A percentile compares a stretch with the other conserved stretches of the same genome.
Evolutionary conservation across 768 basidiomycete species (phyloP).

Genomic region (Macrolepiota dolichaula): DNA sequence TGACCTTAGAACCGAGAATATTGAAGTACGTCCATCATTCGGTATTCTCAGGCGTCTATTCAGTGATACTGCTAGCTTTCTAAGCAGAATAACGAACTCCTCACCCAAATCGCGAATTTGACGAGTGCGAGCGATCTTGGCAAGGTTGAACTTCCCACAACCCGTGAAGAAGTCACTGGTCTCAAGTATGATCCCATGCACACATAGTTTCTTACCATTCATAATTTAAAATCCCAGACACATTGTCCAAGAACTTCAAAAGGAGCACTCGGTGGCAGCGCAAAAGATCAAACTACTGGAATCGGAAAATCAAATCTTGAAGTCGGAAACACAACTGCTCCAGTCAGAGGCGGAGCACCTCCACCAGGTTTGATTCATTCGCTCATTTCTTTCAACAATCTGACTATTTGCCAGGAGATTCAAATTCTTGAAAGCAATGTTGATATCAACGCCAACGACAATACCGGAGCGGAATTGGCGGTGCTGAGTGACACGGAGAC

Average conservation of each 20-base stretch:
- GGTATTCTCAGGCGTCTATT: not conserved
- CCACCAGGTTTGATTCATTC: constrained; percentile 49
- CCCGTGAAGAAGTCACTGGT: constrained; percentile 72
- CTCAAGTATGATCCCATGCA: constrained; percentile 57
- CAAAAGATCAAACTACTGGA: constrained; percentile 72
- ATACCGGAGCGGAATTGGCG: constrained; percentile 25
- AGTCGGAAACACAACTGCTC: constrained; percentile 66
- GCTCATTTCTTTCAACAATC: not conserved
- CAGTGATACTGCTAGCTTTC: constrained; percentile 20
- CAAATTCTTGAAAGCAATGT: constrained; percentile 74
- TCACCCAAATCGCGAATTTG: constrained; percentile 25
- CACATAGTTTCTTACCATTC: not conserved
- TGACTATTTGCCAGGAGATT: constrained; percentile 52
- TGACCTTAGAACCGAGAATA: constrained; percentile 2
- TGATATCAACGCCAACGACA: constrained; percentile 54
- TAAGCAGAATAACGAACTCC: constrained; percentile 23
- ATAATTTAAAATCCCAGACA: constrained; percentile 43
- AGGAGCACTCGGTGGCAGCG: constrained; percentile 62
- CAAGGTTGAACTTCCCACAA: constrained; percentile 44
- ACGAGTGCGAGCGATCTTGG: constrained; percentile 28
- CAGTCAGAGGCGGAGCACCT: constrained; percentile 66
- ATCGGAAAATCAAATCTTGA: constrained; percentile 70
- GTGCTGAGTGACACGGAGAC: constrained; percentile 30
- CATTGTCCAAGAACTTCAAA: constrained; percentile 85
- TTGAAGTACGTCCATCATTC: not conserved